Evolutionary conservation across 2,329 filamentous ascomycete species (phyloP).

Genomic region (Gremmenia infestans): DNA sequence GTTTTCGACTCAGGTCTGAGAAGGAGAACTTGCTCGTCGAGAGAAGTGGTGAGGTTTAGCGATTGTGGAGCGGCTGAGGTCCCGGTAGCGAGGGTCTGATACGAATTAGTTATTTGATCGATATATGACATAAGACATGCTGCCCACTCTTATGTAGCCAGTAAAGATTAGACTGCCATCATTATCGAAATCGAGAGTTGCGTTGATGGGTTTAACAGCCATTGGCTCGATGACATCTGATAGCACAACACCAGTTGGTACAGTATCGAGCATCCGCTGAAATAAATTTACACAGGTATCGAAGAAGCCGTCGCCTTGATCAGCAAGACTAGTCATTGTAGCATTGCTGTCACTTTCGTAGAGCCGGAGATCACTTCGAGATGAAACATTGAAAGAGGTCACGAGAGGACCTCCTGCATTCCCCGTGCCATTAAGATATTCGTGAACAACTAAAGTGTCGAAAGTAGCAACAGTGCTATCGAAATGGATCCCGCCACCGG

Average conservation of each 20-base stretch:
- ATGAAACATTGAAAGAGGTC: slow-evolving; percentile 44
- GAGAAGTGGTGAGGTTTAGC: slow-evolving; percentile 1
- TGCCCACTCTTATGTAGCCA: slow-evolving; percentile 19
- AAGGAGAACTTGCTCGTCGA: background rate
- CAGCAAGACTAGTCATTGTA: slow-evolving; percentile 45
- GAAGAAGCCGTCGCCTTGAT: slow-evolving; percentile 39
- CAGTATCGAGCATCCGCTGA: slow-evolving; percentile 55
- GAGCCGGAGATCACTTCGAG: slow-evolving; percentile 50
- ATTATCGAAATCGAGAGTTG: slow-evolving; percentile 18
- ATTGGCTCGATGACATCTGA: slow-evolving; percentile 49
- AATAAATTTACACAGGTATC: slow-evolving; percentile 46
- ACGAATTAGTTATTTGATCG: background rate
- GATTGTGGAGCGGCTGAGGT: background rate
- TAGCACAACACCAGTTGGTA: slow-evolving; percentile 46
- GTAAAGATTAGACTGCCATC: slow-evolving; percentile 15
- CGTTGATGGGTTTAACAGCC: slow-evolving; percentile 51
- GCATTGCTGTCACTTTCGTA: slow-evolving; percentile 51
- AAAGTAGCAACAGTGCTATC: slow-evolving; percentile 46
- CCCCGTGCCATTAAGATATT: slow-evolving; percentile 45
- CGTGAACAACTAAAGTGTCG: slow-evolving; percentile 48
- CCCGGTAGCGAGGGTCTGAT: slow-evolving; percentile 7
- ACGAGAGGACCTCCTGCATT: slow-evolving; percentile 42
- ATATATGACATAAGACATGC: background rate
- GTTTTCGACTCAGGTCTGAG: slow-evolving; percentile 10
- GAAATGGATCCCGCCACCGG: slow-evolving; percentile 36